Evolutionary conservation across 2,329 filamentous ascomycete genomes (phyloP), one percentile per base, ranked within the genome.

Genomic region (Cadophora gregata): DNA sequence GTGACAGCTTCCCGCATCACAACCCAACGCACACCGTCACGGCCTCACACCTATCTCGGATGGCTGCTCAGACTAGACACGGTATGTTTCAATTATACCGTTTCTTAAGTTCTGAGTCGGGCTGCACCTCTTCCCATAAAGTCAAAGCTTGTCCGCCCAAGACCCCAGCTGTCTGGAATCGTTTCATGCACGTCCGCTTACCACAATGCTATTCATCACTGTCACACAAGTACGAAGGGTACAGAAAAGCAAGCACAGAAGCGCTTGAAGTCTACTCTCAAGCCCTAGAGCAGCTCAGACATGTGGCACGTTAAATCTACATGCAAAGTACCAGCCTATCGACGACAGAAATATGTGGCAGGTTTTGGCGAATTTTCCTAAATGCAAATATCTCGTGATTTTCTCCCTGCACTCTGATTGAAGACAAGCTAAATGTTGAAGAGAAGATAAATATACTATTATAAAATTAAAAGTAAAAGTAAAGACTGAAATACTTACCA

Each of bases 141-240:
- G 66, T 68, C 66, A 68, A 65, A 68, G 66, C 63, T 59, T 31
- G 51, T 25, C 9, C 45, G 14, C 21, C 63, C 63, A 60, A 48
- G 66, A 68, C 66, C 31, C 38, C 48, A 63, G 62, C 5, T 66
- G 66, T 68, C 66, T 63, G 63, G 31, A 55, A 47, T 38, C 63
- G 66, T 68, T 68, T 68, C 66, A 68, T 51, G 55, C 64, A 31
- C 24, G 45, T 55, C 55, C 8, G 19, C 24, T 36, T 47, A 42
- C 51, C 45, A 33, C 12, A 58, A 8, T 10, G 4, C 5, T 5
- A 10, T 31, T 21, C 21, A 56, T 58, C 55, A 42, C 33, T 38
- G 7, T 42, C 33, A 56, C 33, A 27, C 60, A 55, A 51, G 24
- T 29, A 42, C 29, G 29, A 14, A 27, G 24, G 27, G n/a, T n/a